Conservation (phyloP, 108 stramenopile species). For the Stephanodiscus triporus region DNA sequence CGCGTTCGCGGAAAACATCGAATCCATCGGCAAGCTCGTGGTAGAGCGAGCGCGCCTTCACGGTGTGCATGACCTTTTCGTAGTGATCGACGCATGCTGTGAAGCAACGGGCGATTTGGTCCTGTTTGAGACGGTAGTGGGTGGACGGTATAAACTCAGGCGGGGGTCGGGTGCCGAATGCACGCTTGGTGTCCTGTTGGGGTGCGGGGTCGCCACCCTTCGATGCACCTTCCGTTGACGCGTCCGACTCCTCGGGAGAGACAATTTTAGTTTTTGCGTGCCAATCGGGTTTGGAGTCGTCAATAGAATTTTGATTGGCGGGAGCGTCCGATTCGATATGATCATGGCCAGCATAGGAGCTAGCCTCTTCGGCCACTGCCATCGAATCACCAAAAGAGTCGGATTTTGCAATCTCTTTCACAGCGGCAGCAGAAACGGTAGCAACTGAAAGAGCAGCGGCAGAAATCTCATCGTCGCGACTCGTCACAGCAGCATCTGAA, state of each 20-base stretch:
- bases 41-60: constrained; percentile 70
- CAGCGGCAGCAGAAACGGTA: not conserved
- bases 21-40: constrained; percentile 87
- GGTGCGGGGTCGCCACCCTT: not conserved
- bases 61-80: constrained; percentile 85
- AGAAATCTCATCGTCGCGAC: too few relatives aligned
- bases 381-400: not conserved
- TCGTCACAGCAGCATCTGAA: too few relatives aligned
- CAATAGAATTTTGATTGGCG: not conserved
- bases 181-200: constrained; percentile 6
- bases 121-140: constrained; percentile 62
- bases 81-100: constrained; percentile 80
- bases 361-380: not conserved
- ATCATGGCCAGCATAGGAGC: not conserved
- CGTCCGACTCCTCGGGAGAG: constrained; percentile 37
- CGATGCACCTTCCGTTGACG: constrained; percentile 19
- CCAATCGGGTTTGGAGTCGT: not conserved
- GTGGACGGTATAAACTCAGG: constrained; percentile 32
- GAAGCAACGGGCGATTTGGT: constrained; percentile 69
- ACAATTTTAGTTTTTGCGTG: constrained; percentile 16
- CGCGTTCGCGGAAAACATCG: constrained; percentile 87
- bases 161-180: constrained; percentile 16
- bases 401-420: not conserved
- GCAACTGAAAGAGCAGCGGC: not conserved
- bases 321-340: not conserved